Conservation (phyloP, 2,329 filamentous ascomycete species). For the Penicillium rolfsii region DNA sequence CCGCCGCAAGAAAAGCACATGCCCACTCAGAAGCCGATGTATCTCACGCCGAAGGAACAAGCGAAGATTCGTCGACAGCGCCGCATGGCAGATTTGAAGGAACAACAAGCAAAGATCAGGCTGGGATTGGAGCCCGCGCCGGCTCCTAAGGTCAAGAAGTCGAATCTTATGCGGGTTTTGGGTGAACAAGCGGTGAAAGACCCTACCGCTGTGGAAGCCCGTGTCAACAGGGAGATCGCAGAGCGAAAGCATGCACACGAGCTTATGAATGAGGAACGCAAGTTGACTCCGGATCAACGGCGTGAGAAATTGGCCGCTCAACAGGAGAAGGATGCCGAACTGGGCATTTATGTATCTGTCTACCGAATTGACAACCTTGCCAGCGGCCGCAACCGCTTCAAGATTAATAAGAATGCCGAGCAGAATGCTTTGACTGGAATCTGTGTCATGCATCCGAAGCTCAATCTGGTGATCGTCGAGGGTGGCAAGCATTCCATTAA, state of each 20-base stretch:
- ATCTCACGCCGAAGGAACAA: constrained; percentile 86
- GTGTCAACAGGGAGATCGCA: constrained; percentile 89
- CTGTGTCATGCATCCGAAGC: constrained; percentile 87
- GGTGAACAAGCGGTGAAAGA: constrained; percentile 93
- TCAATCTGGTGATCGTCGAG: constrained; percentile 89
- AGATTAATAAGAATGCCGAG: constrained; percentile 89
- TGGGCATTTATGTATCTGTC: constrained; percentile 82
- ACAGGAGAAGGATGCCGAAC: constrained; percentile 83
- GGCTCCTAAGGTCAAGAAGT: constrained; percentile 94
- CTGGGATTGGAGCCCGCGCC: constrained; percentile 87
- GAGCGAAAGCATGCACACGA: constrained; percentile 81
- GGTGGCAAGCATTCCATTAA: constrained; percentile 81
- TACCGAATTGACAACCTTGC: constrained; percentile 89
- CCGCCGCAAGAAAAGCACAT: constrained; percentile 86
- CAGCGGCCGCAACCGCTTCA: constrained; percentile 91
- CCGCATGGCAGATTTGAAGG: constrained; percentile 90
- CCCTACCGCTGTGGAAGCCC: constrained; percentile 92
- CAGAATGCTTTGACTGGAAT: constrained; percentile 84
- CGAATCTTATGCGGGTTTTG: constrained; percentile 94
- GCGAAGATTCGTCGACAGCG: constrained; percentile 87
- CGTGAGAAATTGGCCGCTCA: constrained; percentile 81
- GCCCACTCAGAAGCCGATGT: constrained; percentile 83
- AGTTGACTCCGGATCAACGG: constrained; percentile 83
- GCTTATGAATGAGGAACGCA: constrained; percentile 77
- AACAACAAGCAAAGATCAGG: constrained; percentile 93